phyloP scores from a whole-genome alignment of 306 rosid species.

The Vicia villosa region DNA sequence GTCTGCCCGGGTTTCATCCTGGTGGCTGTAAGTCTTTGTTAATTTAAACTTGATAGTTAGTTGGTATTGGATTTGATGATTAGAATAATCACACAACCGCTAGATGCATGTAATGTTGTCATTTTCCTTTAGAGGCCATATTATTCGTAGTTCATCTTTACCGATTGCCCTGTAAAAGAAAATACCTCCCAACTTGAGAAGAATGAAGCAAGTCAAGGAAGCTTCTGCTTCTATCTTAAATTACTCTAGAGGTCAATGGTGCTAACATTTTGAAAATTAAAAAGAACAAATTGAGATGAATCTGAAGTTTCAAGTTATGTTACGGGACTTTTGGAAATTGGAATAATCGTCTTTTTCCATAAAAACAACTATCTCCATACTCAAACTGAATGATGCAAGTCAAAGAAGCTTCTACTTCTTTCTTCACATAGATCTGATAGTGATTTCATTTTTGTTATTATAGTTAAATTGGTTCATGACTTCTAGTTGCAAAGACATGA shows the following conservation, averaged over 20 bases:
- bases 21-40: constrained; percentile 46
- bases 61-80: neutral
- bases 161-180: neutral
- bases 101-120: neutral
- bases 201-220: constrained; percentile 8
- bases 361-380: neutral
- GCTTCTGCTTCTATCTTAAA: neutral
- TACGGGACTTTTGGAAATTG: neutral
- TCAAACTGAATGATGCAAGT: constrained; percentile 12
- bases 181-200: neutral
- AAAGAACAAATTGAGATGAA: neutral
- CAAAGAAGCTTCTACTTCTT: neutral
- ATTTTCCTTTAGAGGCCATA: neutral
- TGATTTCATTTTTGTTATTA: neutral
- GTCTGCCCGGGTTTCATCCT: constrained; percentile 28
- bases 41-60: neutral
- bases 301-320: neutral
- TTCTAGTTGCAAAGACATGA: constrained; percentile 8
- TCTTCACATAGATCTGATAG: neutral
- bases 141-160: constrained; percentile 5
- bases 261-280: neutral
- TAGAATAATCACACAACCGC: neutral
- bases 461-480: neutral
- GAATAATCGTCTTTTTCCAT: neutral
- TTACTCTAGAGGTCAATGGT: neutral